Conservation (phyloP, 2,329 filamentous ascomycete genomes). For the Penicillium vulpinum region DNA sequence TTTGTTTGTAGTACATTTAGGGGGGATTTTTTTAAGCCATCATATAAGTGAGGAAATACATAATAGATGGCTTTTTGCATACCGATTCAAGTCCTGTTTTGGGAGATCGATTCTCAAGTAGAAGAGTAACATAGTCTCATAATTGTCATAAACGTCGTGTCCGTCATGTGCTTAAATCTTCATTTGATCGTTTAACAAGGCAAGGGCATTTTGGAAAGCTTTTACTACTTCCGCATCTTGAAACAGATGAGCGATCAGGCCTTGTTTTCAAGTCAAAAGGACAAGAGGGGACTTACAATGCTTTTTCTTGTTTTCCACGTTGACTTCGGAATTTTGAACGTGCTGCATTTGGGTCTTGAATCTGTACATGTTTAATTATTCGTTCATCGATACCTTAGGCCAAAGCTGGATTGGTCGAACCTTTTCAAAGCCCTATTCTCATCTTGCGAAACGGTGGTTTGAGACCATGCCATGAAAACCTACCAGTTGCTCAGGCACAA, state of each 20-base stretch:
- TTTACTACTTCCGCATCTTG: slow-evolving; percentile 47
- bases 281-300: slow-evolving; percentile 65
- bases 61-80: not conserved
- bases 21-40: no score
- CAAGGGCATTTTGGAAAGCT: slow-evolving; percentile 51
- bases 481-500: slow-evolving; percentile 36
- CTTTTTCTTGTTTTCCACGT: slow-evolving; percentile 70
- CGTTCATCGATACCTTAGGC: not conserved
- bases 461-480: slow-evolving; percentile 80
- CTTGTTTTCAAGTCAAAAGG: not conserved
- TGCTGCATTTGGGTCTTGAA: slow-evolving; percentile 76
- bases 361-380: slow-evolving; percentile 43
- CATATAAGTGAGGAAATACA: not conserved
- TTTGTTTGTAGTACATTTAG: not conserved
- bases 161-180: slow-evolving; percentile 12
- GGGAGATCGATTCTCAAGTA: not conserved
- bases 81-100: not conserved
- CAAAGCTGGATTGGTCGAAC: slow-evolving; percentile 42
- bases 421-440: slow-evolving; percentile 75
- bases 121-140: slow-evolving; percentile 1
- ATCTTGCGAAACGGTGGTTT: slow-evolving; percentile 70
- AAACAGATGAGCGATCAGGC: slow-evolving; percentile 17
- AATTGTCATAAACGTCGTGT: not conserved
- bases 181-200: slow-evolving; percentile 41
- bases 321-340: slow-evolving; percentile 72